Percentiles rank a stretch among this genome's conserved stretches.
Conservation (phyloP, 306 rosid species). For the Prunus mongolica region DNA sequence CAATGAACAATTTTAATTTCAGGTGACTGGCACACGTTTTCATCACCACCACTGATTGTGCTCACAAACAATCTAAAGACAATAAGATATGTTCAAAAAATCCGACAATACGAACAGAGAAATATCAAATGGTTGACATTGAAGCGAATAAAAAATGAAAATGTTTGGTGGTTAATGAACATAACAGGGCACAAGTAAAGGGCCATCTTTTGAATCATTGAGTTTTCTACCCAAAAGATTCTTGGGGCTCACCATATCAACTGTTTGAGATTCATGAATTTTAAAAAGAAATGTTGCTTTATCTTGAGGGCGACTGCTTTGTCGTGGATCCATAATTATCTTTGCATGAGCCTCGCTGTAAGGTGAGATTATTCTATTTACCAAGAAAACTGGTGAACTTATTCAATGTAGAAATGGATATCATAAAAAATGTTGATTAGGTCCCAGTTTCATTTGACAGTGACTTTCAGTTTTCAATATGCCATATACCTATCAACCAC, state of each 20-base stretch:
- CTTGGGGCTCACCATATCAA: slow-evolving; percentile 15
- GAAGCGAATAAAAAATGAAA: background rate
- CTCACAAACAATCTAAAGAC: background rate
- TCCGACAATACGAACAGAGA: background rate
- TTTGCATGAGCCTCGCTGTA: slow-evolving; percentile 14
- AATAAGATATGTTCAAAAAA: background rate
- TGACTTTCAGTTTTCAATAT: background rate
- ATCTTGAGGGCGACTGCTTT: slow-evolving; percentile 20
- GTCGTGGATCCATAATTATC: slow-evolving; percentile 9
- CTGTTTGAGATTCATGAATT: background rate
- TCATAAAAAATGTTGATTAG: slow-evolving; percentile 8
- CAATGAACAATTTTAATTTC: background rate
- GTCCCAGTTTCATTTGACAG: background rate
- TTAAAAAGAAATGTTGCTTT: background rate
- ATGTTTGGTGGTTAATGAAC: background rate
- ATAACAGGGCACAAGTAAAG: background rate
- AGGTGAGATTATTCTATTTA: background rate
- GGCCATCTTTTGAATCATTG: slow-evolving; percentile 5
- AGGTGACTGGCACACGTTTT: slow-evolving; percentile 5
- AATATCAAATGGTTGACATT: slow-evolving; percentile 14
- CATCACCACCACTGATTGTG: slow-evolving; percentile 2
- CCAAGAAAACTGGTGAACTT: background rate
- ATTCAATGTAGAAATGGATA: background rate
- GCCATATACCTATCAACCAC: background rate
- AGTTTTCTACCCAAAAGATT: slow-evolving; percentile 14